Base-by-base conservation (phyloP, 1,139 yeast species). In the Groenewaldozyma auringiensis region DNA sequence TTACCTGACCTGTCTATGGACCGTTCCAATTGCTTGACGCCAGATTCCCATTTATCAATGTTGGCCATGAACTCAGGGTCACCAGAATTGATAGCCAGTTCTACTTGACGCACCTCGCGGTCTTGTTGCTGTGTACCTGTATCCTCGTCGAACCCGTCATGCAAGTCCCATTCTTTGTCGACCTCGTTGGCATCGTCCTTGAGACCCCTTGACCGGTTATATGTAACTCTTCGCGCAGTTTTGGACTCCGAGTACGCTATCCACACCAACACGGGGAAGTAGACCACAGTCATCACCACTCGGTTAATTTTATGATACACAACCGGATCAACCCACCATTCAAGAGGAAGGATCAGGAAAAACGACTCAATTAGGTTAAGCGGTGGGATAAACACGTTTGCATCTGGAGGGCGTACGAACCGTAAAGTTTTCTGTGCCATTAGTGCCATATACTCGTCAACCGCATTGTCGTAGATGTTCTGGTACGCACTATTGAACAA, bases 361-460 rank as follows among this genome's bases (percentile, higher is more conserved):
- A 72, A 42, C 2, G 81, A 43, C 61, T 87, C 96, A 50, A 87
- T 66, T 54, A 87, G 62, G 60, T 87, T 87, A 51, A 86, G 72
- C 4, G 96, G 96, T 3, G 96, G 94, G 27, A 86, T 89, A 60
- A 79, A 87, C 40, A 86, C 84, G 57, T 83, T 81, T 49, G 79
- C 81, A 65, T 87, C 96, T 0, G 95, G 96, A 0, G 95, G 95
- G 54, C 96, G 75, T 45, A 86, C 79, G 59, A 83, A 87, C 50
- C 89, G 72, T 54, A 87, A 73, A 0, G 94, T 86, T 68, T 86
- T 85, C 53, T 83, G 84, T 2, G 95, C 86, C 53, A 84, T 84
- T 47, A 86, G 74, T 0, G 94, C 94, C 70, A 86, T 75, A 62
- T 83, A 87, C 62, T 87, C 95, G 58, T 83, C 85, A 25, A 81